These are phyloP conservation scores for Dillenia suffruticosa DNA, from an alignment of 164 flowering plant genomes.

Conservation along the genomic window DNA sequence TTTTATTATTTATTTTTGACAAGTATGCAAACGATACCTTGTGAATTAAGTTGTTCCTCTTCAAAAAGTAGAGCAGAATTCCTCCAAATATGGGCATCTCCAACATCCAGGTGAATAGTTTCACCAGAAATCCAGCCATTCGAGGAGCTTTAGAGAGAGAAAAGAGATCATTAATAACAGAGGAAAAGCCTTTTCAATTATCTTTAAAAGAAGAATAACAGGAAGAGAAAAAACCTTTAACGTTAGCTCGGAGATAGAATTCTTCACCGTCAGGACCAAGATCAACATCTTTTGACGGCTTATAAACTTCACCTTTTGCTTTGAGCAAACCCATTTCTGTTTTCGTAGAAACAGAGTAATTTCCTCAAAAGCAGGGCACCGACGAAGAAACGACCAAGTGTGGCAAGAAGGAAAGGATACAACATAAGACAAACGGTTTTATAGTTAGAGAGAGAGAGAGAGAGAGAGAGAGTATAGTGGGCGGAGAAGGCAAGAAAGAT, in stretches of 20 bases:
- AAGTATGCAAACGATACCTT: slow-evolving; percentile 40
- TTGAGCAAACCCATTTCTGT: slow-evolving; percentile 35
- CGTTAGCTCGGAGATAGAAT: slow-evolving; percentile 45
- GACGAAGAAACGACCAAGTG: not conserved
- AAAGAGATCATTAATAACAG: not conserved
- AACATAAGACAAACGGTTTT: no score
- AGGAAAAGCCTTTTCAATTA: not conserved
- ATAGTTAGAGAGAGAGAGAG: no score
- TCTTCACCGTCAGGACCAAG: slow-evolving; percentile 44
- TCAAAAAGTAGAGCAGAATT: slow-evolving; percentile 47
- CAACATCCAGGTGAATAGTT: slow-evolving; percentile 66
- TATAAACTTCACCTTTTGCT: slow-evolving; percentile 32
- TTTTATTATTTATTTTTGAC: not conserved
- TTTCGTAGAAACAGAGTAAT: not conserved
- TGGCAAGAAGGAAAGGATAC: no score
- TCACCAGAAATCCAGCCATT: slow-evolving; percentile 70
- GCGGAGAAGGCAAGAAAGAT: slow-evolving; percentile 2
- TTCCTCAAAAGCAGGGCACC: no score
- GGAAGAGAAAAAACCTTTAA: slow-evolving; percentile 44
- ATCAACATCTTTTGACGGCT: slow-evolving; percentile 46
- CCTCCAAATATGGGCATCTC: slow-evolving; percentile 58
- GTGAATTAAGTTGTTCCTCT: slow-evolving; percentile 63
- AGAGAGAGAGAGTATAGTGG: not conserved
- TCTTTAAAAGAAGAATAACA: not conserved
- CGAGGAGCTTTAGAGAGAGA: slow-evolving; percentile 63